Base-by-base conservation (phyloP, 371 early-diverging fungal genomes). In the Rhizomucor miehei region DNA sequence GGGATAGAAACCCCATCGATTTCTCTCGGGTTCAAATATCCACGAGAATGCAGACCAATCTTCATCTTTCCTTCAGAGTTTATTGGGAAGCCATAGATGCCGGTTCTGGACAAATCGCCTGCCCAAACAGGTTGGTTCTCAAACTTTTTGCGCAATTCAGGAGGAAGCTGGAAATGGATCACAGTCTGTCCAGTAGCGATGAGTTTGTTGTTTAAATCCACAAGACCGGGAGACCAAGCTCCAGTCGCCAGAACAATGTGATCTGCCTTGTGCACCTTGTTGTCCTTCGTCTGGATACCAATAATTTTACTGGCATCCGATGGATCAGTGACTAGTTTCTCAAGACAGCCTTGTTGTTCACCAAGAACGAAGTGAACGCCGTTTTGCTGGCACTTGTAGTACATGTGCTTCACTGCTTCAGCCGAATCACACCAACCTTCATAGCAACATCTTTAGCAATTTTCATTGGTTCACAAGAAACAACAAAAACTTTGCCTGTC, bases 111-210 rank as follows among this genome's bases (percentile, higher is more conserved):
- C 19, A 84, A 63, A 51, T 79, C 77, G 10, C 65, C 79, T 51
- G 71, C 60, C 80, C 80, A 84, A 0, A 77, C 75, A 10, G 80
- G 80, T 37, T 69, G 62, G n/a, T 48, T 48, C 6, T 43, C 54
- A 12, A 43, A 54, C 44, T 17, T 12, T 23, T 45, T 36, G 24
- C 29, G 38, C 44, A 54, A 13, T 5, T 19, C 34, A 1, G 19
- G 45, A 5, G 51, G 57, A 19, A 51, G 21, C 48, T 71, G 57
- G 47, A 84, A 65, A 21, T 82, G 80, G 10, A 81, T 50, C 0
- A 84, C 82, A 3, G 77, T 66, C 55, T 81, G 81, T 6, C 78
- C 85, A 5, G 79, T 66, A 0, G 82, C 78, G 11, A 62, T 57
- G 23, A 79, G 50, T 17, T 67, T 48, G 13, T 56, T 51, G 17